phyloP scores from a whole-genome alignment of 192 early-diverging fungal genomes.

The Coemansia sp. region DNA sequence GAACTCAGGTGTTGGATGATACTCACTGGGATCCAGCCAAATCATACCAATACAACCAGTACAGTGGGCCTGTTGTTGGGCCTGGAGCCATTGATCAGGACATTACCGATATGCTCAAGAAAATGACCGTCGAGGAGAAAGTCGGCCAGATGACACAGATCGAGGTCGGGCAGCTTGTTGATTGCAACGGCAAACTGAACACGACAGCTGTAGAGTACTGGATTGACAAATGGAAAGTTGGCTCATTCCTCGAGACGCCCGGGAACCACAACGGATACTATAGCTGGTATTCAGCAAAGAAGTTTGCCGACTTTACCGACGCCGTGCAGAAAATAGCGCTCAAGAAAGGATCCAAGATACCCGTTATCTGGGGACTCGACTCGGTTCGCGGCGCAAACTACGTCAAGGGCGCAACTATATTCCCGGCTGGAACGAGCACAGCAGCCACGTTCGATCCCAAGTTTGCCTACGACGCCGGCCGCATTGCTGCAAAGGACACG shows the following conservation, averaged over 20 bases:
- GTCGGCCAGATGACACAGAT: slow-evolving; percentile 67
- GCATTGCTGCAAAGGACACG: slow-evolving; percentile 62
- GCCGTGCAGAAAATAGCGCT: slow-evolving; percentile 55
- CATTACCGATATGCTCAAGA: slow-evolving; percentile 38
- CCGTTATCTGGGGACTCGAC: slow-evolving; percentile 64
- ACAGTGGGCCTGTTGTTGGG: not conserved
- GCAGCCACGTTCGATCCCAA: slow-evolving; percentile 60
- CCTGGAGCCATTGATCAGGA: slow-evolving; percentile 47
- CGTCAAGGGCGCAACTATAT: slow-evolving; percentile 56
- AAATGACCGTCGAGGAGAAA: slow-evolving; percentile 54
- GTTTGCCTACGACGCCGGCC: slow-evolving; percentile 55
- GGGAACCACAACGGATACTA: slow-evolving; percentile 55
- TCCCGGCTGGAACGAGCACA: slow-evolving; percentile 57
- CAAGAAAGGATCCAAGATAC: slow-evolving; percentile 45
- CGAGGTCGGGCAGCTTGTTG: slow-evolving; percentile 55
- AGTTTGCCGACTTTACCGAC: slow-evolving; percentile 53
- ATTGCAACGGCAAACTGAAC: slow-evolving; percentile 54
- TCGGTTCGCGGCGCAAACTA: slow-evolving; percentile 66
- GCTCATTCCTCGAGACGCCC: slow-evolving; percentile 59
- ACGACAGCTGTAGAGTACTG: slow-evolving; percentile 52
- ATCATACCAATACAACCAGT: slow-evolving; percentile 8
- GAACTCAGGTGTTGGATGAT: slow-evolving; percentile 8
- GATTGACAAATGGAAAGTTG: slow-evolving; percentile 56
- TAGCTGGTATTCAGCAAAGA: slow-evolving; percentile 49
- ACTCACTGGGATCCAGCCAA: slow-evolving; percentile 3